These are phyloP conservation scores for Candida methanosorbosa DNA, from an alignment of 805 yeast genomes.

Conservation along the genomic window DNA sequence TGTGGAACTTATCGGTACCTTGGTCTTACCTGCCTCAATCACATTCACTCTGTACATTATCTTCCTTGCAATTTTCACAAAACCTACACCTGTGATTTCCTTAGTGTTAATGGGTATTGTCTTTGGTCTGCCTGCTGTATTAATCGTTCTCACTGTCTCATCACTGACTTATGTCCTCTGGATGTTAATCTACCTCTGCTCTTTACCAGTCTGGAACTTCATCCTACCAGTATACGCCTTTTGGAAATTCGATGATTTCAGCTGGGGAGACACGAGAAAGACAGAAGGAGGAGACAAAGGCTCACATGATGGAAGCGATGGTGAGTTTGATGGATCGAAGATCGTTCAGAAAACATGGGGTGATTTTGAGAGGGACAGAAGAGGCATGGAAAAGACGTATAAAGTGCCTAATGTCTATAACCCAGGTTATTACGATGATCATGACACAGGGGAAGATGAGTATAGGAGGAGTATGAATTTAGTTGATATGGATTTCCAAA, in stretches of 20 bases:
- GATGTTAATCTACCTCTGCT: conserved; percentile 68
- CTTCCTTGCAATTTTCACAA: conserved; percentile 56
- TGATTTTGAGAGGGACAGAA: conserved; percentile 73
- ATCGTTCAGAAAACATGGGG: conserved; percentile 93
- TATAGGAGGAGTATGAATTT: no score
- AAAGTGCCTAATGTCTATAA: conserved; percentile 18
- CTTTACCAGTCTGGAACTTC: conserved; percentile 93
- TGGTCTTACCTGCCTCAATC: conserved; percentile 85
- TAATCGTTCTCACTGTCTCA: conserved; percentile 76
- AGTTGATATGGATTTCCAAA: no score
- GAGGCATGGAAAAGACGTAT: conserved; percentile 7
- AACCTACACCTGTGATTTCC: conserved; percentile 72
- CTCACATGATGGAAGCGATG: conserved; percentile 61
- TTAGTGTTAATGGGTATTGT: conserved; percentile 68
- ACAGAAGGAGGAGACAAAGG: conserved; percentile 61
- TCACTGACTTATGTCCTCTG: conserved; percentile 64
- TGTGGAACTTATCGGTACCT: conserved; percentile 78
- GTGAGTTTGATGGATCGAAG: conserved; percentile 84
- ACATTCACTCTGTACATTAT: conserved; percentile 75
- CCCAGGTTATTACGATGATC: conserved; percentile 10
- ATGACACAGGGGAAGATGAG: no score
- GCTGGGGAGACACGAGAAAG: conserved; percentile 95
- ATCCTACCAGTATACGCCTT: conserved; percentile 78
- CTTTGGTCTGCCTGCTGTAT: conserved; percentile 77
- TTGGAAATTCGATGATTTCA: conserved; percentile 94